Evolutionary conservation across 208 protist genomes (phyloP).

Genomic region (Leishmania gerbilli): DNA sequence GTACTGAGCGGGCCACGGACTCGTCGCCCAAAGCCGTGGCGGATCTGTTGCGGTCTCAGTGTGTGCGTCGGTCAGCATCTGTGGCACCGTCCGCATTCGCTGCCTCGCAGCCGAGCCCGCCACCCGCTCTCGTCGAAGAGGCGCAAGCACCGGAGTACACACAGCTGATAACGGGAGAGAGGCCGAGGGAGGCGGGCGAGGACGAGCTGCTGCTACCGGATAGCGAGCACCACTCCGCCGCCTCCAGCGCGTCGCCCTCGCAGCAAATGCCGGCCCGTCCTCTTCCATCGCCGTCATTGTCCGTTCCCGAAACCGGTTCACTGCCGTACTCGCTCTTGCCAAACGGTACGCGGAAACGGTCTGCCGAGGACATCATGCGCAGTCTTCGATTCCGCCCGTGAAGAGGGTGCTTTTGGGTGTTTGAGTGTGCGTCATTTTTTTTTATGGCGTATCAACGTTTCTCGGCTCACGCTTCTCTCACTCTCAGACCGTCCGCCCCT

Average conservation of each 20-base stretch:
- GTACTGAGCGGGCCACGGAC: background rate
- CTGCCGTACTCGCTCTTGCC: conserved; percentile 2
- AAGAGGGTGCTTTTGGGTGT: background rate
- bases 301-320: background rate
- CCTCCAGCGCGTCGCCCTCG: conserved; percentile 7
- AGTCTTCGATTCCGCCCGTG: conserved; percentile 45
- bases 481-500: background rate
- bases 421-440: background rate
- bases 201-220: conserved; percentile 24
- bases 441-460: too few species aligned
- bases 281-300: background rate
- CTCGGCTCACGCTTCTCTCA: background rate
- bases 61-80: background rate
- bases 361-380: conserved; percentile 58
- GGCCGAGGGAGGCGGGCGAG: conserved; percentile 5
- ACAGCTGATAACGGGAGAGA: too few species aligned
- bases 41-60: conserved; percentile 15
- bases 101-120: background rate
- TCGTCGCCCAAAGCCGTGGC: conserved; percentile 14
- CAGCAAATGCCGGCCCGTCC: background rate
- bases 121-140: background rate
- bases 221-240: conserved; percentile 15
- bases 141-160: background rate
- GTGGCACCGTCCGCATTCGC: background rate
- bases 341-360: conserved; percentile 39